A percentile compares a stretch with the other conserved stretches of the same genome.
phyloP scores from a whole-genome alignment of 208 protist genomes.

The Strigomonas culicis region DNA sequence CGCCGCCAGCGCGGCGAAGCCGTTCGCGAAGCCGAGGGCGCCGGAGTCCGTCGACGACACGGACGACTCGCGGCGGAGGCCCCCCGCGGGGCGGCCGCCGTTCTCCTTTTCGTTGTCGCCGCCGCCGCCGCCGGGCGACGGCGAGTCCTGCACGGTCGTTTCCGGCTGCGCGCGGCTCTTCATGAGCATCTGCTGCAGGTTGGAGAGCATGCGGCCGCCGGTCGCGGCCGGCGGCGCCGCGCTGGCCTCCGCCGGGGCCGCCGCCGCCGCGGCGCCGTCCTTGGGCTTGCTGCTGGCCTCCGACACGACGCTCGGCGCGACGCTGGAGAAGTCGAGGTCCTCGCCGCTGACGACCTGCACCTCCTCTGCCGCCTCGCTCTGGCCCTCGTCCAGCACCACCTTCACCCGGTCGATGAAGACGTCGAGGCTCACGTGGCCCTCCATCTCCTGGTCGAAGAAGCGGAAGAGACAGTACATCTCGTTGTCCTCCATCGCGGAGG shows the following conservation, averaged over 20 bases:
- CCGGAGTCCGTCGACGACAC: background rate
- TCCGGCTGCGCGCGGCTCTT: background rate
- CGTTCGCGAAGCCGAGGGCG: background rate
- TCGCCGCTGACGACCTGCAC: conserved; percentile 35
- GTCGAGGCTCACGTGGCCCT: conserved; percentile 64
- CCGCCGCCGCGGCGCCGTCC: background rate
- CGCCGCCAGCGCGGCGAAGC: background rate
- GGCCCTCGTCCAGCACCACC: conserved; percentile 26
- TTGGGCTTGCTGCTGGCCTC: background rate
- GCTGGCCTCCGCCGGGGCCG: background rate
- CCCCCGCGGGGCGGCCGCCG: background rate
- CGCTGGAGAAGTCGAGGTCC: conserved; percentile 44
- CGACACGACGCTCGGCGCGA: background rate
- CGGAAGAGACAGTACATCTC: conserved; percentile 72
- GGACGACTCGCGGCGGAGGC: background rate
- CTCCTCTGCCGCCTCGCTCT: conserved; percentile 21
- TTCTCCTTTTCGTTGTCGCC: background rate
- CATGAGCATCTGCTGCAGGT: conserved; percentile 1
- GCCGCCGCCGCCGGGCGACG: background rate
- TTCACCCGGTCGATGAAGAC: conserved; percentile 48
- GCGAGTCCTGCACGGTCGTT: background rate
- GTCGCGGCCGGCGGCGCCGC: background rate
- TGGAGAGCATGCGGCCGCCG: background rate
- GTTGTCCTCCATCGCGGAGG: conserved; percentile 62
- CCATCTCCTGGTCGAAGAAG: conserved; percentile 56